These are phyloP conservation scores for Penicillium ochrochloron DNA, from an alignment of 495 filamentous ascomycete species.

Conservation along the genomic window DNA sequence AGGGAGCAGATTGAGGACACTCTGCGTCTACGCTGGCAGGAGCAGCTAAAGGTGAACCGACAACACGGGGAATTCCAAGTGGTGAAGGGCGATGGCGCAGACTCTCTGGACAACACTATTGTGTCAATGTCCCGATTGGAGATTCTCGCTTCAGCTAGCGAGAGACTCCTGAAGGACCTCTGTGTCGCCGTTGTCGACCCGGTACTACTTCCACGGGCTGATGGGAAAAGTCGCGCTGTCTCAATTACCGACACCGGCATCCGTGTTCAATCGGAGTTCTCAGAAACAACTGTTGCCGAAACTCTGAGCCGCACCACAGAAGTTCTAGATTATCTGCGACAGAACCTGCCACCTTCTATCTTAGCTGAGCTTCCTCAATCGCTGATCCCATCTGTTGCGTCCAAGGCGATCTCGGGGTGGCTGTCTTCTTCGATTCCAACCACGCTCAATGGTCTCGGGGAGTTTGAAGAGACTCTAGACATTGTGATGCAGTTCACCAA, in stretches of 20 bases:
- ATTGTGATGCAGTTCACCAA: constrained; percentile 65
- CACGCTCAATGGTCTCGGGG: constrained; percentile 66
- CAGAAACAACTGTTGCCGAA: constrained; percentile 34
- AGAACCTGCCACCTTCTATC: constrained; percentile 66
- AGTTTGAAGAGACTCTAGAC: constrained; percentile 68
- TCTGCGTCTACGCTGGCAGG: constrained; percentile 47
- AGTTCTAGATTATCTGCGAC: constrained; percentile 67
- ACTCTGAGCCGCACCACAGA: constrained; percentile 55
- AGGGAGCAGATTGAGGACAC: constrained; percentile 40
- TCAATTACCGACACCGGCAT: constrained; percentile 38
- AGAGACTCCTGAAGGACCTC: constrained; percentile 43
- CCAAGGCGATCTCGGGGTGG: constrained; percentile 71
- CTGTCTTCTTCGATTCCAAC: constrained; percentile 76
- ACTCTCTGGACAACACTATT: constrained; percentile 42
- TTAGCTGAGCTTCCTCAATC: constrained; percentile 62
- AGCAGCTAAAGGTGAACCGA: constrained; percentile 60
- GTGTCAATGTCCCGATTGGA: constrained; percentile 38
- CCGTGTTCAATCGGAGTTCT: constrained; percentile 34
- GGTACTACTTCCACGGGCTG: constrained; percentile 33
- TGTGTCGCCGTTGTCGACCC: constrained; percentile 39
- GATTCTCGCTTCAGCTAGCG: constrained; percentile 39
- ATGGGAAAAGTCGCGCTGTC: constrained; percentile 37
- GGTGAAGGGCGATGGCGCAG: constrained; percentile 35
- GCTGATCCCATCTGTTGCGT: constrained; percentile 68
- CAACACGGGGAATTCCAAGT: constrained; percentile 54